These are phyloP conservation scores for Cercospora sp. DNA, from an alignment of 2,329 filamentous ascomycete species.

Conservation along the genomic window DNA sequence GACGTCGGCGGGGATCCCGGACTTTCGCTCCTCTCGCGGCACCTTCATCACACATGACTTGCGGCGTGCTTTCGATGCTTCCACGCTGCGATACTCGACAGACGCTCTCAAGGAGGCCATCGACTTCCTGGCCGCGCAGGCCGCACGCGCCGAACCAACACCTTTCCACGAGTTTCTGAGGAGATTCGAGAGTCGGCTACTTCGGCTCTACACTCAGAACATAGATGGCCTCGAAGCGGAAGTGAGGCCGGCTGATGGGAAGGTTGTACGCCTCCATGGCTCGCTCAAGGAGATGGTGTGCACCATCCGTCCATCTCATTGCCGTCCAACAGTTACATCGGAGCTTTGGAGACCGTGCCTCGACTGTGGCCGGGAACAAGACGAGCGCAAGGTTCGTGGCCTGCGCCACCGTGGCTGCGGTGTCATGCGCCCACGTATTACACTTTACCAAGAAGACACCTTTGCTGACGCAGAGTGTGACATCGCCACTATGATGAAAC, in stretches of 20 bases:
- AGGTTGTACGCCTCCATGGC: not conserved
- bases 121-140: not conserved
- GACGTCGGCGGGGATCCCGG: conserved; percentile 72
- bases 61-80: conserved; percentile 3
- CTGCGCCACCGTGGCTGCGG: not conserved
- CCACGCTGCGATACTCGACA: conserved; percentile 1
- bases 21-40: conserved; percentile 69
- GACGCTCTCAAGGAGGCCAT: conserved; percentile 1
- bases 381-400: not conserved
- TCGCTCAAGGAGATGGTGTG: conserved; percentile 2
- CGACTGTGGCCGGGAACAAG: not conserved
- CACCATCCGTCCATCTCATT: conserved; percentile 1
- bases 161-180: not conserved
- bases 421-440: conserved; percentile 7
- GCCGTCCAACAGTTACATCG: not conserved
- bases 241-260: not conserved
- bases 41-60: not conserved
- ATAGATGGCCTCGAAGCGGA: not conserved
- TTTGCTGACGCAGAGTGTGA: not conserved
- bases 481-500: not conserved
- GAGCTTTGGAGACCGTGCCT: conserved; percentile 1
- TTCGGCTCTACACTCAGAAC: conserved; percentile 9
- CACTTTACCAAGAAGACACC: conserved; percentile 5
- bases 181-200: not conserved
- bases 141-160: not conserved